Evolutionary conservation across 768 basidiomycete genomes (phyloP).

Genomic region (Agaricus subrufescens): DNA sequence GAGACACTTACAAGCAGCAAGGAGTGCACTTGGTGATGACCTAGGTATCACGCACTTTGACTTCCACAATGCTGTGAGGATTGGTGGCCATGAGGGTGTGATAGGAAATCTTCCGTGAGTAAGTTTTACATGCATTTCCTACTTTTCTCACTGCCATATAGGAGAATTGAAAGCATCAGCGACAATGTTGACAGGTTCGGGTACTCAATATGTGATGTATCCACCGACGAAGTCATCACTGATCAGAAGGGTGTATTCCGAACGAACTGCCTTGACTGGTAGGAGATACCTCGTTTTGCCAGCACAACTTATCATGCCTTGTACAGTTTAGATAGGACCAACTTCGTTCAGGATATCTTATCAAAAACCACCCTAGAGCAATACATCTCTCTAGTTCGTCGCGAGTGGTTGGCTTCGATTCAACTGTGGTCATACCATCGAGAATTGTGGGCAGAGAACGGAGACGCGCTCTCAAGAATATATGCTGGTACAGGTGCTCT

Average conservation of each 20-base stretch:
- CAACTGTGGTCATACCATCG: conserved; percentile 84
- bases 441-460: conserved; percentile 96
- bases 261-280: conserved; percentile 96
- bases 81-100: conserved; percentile 86
- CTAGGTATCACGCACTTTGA: conserved; percentile 87
- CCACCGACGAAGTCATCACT: conserved; percentile 68
- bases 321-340: conserved; percentile 88
- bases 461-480: conserved; percentile 87
- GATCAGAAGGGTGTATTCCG: conserved; percentile 90
- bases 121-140: neutral
- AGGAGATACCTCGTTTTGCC: conserved; percentile 13
- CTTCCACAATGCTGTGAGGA: conserved; percentile 81
- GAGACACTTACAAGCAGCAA: conserved; percentile 70
- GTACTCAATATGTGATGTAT: conserved; percentile 75
- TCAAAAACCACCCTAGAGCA: conserved; percentile 78
- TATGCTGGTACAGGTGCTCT: conserved; percentile 93
- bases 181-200: conserved; percentile 76
- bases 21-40: conserved; percentile 56
- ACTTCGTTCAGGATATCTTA: conserved; percentile 94
- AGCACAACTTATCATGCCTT: conserved; percentile 1
- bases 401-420: conserved; percentile 67
- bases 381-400: conserved; percentile 74
- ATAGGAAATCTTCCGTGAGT: conserved; percentile 64
- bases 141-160: conserved; percentile 21
- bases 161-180: conserved; percentile 53